Evolutionary conservation across 2,329 filamentous ascomycete genomes (phyloP).

Genomic region (Talaromyces sp.): DNA sequence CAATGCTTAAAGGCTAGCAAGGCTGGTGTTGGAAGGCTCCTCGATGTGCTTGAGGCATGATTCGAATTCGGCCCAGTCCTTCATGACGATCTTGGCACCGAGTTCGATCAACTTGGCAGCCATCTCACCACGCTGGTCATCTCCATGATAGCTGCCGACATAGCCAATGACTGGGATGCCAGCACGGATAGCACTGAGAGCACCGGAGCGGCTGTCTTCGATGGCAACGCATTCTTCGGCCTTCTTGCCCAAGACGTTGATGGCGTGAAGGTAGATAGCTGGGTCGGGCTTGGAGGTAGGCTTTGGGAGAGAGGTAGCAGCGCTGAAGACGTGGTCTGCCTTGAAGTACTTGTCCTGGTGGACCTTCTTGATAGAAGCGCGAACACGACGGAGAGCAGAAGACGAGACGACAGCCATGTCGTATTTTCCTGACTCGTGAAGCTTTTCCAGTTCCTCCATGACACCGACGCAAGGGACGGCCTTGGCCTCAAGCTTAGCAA

Average conservation of each 20-base stretch:
- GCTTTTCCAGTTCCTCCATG: constrained; percentile 62
- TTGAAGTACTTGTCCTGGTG: constrained; percentile 76
- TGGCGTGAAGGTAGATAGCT: constrained; percentile 77
- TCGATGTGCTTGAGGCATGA: constrained; percentile 44
- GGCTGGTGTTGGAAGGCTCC: constrained; percentile 12
- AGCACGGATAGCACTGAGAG: constrained; percentile 71
- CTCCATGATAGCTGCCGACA: constrained; percentile 69
- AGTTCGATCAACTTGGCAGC: constrained; percentile 57
- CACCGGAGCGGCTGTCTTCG: constrained; percentile 85
- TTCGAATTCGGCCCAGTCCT: constrained; percentile 46
- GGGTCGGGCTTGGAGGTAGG: constrained; percentile 92
- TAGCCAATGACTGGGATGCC: constrained; percentile 80
- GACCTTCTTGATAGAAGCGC: constrained; percentile 74
- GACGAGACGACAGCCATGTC: constrained; percentile 76
- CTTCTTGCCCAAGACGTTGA: constrained; percentile 68
- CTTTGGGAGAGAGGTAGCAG: constrained; percentile 70
- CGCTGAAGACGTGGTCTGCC: constrained; percentile 72
- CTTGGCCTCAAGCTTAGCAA: constrained; percentile 69
- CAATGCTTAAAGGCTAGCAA: constrained; percentile 12
- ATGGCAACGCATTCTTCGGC: constrained; percentile 72
- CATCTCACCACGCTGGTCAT: constrained; percentile 63
- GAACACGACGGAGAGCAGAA: constrained; percentile 72
- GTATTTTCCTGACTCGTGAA: constrained; percentile 63
- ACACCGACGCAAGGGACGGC: constrained; percentile 67
- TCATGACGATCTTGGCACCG: constrained; percentile 61